phyloP scores from a whole-genome alignment of 2,329 filamentous ascomycete genomes.

The Paracoccidioides brasiliensis region DNA sequence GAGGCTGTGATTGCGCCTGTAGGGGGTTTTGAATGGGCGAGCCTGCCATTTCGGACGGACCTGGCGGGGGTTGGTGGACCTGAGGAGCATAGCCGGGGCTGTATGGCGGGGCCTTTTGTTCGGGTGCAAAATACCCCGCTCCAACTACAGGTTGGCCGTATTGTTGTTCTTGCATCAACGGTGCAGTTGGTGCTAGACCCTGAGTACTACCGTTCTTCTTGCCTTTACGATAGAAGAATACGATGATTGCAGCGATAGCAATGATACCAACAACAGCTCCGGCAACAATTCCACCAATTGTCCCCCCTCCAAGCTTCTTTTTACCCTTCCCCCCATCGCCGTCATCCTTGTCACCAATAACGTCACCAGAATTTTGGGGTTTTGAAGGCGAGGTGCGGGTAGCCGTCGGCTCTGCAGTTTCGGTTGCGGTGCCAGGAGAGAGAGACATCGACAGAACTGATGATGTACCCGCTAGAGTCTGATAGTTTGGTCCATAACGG shows the following conservation, averaged over 20 bases:
- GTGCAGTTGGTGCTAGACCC: not conserved
- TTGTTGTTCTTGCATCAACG: not conserved
- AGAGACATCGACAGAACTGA: not conserved
- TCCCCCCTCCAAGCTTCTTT: slow-evolving; percentile 4
- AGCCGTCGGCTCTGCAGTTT: not conserved
- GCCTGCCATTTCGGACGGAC: slow-evolving; percentile 7
- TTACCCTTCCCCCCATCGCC: not conserved
- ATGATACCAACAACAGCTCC: slow-evolving; percentile 9
- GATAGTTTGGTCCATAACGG: slow-evolving; percentile 9
- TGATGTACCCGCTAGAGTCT: not conserved
- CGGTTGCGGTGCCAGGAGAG: not conserved
- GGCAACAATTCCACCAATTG: slow-evolving; percentile 12
- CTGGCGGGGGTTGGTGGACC: not conserved
- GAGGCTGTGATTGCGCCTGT: slow-evolving; percentile 1
- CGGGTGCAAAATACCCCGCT: slow-evolving; percentile 9
- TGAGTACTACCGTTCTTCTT: not conserved
- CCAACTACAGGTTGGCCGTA: slow-evolving; percentile 1
- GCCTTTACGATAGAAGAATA: slow-evolving; percentile 11
- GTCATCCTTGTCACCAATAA: not conserved
- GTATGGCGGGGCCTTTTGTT: slow-evolving; percentile 7
- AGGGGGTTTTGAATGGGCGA: slow-evolving; percentile 2
- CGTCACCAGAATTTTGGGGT: not conserved
- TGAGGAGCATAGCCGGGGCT: slow-evolving; percentile 4
- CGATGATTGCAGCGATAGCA: slow-evolving; percentile 5
- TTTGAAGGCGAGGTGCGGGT: not conserved